These are phyloP conservation scores for Daldinia decipiens DNA, from an alignment of 495 filamentous ascomycete species.

Conservation along the genomic window DNA sequence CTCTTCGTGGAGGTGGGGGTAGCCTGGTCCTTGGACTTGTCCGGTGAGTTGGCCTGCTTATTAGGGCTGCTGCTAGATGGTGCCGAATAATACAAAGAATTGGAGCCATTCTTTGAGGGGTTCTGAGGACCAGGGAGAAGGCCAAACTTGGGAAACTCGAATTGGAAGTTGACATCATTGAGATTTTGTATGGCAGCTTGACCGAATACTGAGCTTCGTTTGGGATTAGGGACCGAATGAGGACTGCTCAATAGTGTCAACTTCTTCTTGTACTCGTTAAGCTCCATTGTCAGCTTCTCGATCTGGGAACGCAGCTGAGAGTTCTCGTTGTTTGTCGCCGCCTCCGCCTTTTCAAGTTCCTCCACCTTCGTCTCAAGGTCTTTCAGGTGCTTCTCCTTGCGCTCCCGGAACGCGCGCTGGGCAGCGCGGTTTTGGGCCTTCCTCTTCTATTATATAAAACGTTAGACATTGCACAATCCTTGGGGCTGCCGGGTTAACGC, in stretches of 20 bases:
- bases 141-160: constrained; percentile 95
- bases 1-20: constrained; percentile 45
- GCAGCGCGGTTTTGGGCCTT: constrained; percentile 98
- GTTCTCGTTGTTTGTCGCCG: constrained; percentile 87
- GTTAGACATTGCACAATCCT: constrained; percentile 55
- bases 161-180: constrained; percentile 82
- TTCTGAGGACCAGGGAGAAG: constrained; percentile 71
- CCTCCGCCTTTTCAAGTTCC: constrained; percentile 88
- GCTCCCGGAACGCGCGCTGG: constrained; percentile 95
- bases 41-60: constrained; percentile 47
- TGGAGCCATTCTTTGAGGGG: constrained; percentile 58
- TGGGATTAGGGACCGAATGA: constrained; percentile 29
- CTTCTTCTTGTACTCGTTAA: constrained; percentile 90
- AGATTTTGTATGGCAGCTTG: constrained; percentile 68
- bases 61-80: constrained; percentile 40
- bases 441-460: constrained; percentile 74
- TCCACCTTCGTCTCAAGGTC: constrained; percentile 95
- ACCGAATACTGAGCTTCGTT: constrained; percentile 48
- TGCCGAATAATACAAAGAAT: constrained; percentile 45
- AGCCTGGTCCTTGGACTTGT: constrained; percentile 46
- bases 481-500: constrained; percentile 1
- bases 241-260: constrained; percentile 64
- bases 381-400: constrained; percentile 97
- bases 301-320: constrained; percentile 83
- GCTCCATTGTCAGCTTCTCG: constrained; percentile 83